Evolutionary conservation across 495 filamentous ascomycete genomes (phyloP), one percentile per base, ranked within the genome.

Genomic region (Tuber aestivum): DNA sequence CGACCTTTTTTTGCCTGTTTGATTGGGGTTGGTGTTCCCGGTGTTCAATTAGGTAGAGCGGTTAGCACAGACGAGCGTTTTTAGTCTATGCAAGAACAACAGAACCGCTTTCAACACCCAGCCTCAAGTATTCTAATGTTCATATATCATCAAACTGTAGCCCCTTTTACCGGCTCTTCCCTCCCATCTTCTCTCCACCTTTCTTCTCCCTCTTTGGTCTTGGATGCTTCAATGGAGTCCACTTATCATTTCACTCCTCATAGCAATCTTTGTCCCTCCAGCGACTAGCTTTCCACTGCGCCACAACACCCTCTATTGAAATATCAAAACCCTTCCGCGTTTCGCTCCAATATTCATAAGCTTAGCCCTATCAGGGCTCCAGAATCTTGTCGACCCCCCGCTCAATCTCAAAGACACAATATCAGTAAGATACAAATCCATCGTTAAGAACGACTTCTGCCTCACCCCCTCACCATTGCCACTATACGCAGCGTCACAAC

Each of bases 361-460:
- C 12, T 85, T 76, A 8, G 80, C 77, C 80, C 80, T 82, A 70
- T 85, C 78, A 35, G 70, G 81, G 2, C 78, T 79, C 76, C 84
- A 86, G 84, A 92, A 91, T 0, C 86, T 88, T 23, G 90, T 91
- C 12, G 88, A 85, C 9, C 88, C 89, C 35, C 87, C 89, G 41
- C 79, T 70, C 23, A 42, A 35, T 21, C n/a, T 70, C 37, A 50
- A 48, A n/a, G 78, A 75, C 77, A 86, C 80, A n/a, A 81, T 72
- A 44, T 86, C 87, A 78, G 89, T 91, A 72, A 94, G 85, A 80
- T 93, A 94, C 21, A 93, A 83, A 74, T 94, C 92, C 40, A 92
- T 85, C 0, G 91, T 92, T 74, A 87, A 87, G 73, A 87, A 87
- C 10, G 89, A 89, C 35, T 76, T 83, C 82, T 75, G 65, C 12